A percentile compares a stretch with the other conserved stretches of the same genome.
phyloP scores from a whole-genome alignment of 257 asterid genomes.

The Jasminum sambac region DNA sequence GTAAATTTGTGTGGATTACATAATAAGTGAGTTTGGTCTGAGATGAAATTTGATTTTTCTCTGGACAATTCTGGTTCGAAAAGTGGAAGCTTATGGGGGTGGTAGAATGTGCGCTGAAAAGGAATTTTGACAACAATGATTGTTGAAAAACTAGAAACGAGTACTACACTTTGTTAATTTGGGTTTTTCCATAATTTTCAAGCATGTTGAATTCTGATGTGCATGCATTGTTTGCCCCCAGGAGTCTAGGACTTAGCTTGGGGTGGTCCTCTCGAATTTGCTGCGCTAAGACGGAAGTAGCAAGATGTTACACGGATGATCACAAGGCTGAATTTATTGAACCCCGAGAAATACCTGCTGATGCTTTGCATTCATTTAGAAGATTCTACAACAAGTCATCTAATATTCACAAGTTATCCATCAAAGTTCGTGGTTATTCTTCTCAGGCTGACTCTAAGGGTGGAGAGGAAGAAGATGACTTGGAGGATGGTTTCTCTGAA shows the following conservation, averaged over 20 bases:
- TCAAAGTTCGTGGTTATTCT: constrained; percentile 29
- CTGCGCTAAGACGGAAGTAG: constrained; percentile 25
- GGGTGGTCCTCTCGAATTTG: constrained; percentile 24
- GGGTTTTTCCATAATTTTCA: not conserved
- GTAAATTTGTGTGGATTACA: not conserved
- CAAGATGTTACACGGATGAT: constrained; percentile 16
- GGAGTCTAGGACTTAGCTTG: constrained; percentile 32
- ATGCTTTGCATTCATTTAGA: constrained; percentile 17
- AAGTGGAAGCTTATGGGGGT: no score
- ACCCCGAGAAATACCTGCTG: constrained; percentile 10
- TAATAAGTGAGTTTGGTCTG: not conserved
- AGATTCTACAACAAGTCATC: constrained; percentile 22
- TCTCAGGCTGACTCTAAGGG: constrained; percentile 40
- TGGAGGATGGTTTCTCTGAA: constrained; percentile 41
- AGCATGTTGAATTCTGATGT: not conserved
- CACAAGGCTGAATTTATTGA: constrained; percentile 20
- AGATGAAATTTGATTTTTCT: no score
- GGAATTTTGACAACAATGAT: no score
- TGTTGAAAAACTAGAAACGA: no score
- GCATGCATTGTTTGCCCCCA: constrained; percentile 20
- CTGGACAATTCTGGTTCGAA: no score
- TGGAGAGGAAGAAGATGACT: constrained; percentile 38
- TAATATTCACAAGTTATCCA: constrained; percentile 22
- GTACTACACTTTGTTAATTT: not conserved
- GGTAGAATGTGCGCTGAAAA: no score